A percentile compares a stretch with the other conserved stretches of the same genome.
Evolutionary conservation across 179 eudicot species (phyloP).

Genomic region (Beta macrorhiza): DNA sequence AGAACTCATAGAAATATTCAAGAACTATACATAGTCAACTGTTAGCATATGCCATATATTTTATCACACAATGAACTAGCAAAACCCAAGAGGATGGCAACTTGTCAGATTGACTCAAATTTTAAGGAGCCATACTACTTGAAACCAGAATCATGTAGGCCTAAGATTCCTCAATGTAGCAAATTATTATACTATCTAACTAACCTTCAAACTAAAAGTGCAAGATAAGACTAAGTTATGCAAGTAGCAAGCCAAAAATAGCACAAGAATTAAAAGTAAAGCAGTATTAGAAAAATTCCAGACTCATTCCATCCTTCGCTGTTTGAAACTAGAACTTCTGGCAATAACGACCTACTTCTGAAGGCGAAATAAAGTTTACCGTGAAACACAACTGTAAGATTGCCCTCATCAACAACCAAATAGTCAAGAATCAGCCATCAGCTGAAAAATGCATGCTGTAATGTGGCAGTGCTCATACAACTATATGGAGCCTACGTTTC

Average conservation of each 20-base stretch:
- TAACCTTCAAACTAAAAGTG: neutral
- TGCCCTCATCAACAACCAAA: neutral
- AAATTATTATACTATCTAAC: neutral
- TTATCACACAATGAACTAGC: neutral
- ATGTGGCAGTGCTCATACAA: too few relatives aligned
- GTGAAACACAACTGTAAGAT: neutral
- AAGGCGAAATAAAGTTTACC: neutral
- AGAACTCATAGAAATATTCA: neutral
- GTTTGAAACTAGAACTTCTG: neutral
- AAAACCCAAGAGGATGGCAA: neutral
- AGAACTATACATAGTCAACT: neutral
- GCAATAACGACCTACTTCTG: neutral
- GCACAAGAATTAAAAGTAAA: neutral
- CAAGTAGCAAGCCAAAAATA: neutral
- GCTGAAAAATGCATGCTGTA: neutral
- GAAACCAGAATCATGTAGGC: neutral
- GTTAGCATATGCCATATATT: neutral
- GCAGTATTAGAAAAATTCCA: neutral
- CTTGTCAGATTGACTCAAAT: neutral
- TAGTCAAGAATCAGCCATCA: neutral
- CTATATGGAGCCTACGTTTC: too few relatives aligned
- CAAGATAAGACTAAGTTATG: neutral
- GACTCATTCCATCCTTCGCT: neutral
- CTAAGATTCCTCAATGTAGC: neutral
- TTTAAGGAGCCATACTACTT: neutral